Evolutionary conservation across 495 filamentous ascomycete genomes (phyloP).

Genomic region (Echria macrotheca): DNA sequence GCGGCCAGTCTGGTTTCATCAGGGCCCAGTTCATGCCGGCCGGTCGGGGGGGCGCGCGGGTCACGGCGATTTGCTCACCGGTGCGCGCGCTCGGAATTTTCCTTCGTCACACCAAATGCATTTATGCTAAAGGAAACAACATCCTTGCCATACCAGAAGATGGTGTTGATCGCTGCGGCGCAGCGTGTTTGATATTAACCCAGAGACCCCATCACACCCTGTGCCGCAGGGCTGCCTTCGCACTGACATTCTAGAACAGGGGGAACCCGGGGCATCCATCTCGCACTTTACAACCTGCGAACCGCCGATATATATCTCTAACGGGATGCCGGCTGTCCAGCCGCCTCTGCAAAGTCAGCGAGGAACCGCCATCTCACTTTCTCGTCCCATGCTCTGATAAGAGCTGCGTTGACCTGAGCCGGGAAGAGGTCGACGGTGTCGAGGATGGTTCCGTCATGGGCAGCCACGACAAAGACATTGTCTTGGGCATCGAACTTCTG

Average conservation of each 20-base stretch:
- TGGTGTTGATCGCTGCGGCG: no score
- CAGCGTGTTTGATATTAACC: no score
- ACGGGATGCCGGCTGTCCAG: not conserved
- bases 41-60: no score
- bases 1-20: not conserved
- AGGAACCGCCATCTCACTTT: slow-evolving; percentile 48
- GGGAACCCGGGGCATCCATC: not conserved
- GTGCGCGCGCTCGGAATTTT: no score
- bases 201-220: no score
- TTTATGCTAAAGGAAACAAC: no score
- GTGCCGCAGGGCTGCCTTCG: no score
- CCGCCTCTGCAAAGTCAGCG: slow-evolving; percentile 35
- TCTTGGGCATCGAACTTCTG: slow-evolving; percentile 43
- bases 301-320: not conserved
- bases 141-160: no score
- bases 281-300: not conserved
- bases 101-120: no score
- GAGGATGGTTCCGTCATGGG: slow-evolving; percentile 43
- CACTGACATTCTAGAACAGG: no score
- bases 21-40: not conserved
- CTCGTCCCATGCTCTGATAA: slow-evolving; percentile 42
- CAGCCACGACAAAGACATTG: slow-evolving; percentile 44
- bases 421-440: slow-evolving; percentile 46
- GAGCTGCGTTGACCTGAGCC: slow-evolving; percentile 41
- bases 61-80: no score